phyloP scores from a whole-genome alignment of 371 early-diverging fungal species.

The Rhizopus delemar region DNA sequence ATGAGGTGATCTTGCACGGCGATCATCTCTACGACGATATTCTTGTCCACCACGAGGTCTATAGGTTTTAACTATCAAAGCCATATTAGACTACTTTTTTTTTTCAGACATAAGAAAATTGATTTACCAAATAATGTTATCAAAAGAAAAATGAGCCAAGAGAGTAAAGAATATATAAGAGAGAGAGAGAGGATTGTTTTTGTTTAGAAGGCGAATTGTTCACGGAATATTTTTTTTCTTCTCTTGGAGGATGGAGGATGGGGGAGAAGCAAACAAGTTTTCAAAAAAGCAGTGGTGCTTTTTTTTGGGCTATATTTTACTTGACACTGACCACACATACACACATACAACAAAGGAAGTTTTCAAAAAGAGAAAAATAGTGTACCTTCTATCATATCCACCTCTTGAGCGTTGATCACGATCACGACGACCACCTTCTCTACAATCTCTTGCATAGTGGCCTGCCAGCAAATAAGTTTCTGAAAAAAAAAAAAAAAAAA shows the following conservation, averaged over 20 bases:
- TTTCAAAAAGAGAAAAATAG: neutral
- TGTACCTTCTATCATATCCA: conserved; percentile 31
- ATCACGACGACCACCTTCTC: conserved; percentile 35
- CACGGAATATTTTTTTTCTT: neutral
- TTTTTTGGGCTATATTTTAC: neutral
- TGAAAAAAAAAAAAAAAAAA: neutral
- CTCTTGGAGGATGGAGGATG: neutral
- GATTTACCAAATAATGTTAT: neutral
- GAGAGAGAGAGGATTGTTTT: neutral
- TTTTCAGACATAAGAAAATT: neutral
- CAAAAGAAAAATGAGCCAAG: neutral
- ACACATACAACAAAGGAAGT: too few species aligned
- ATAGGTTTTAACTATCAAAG: too few species aligned
- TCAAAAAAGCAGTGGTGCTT: neutral
- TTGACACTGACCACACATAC: neutral
- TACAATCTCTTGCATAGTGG: conserved; percentile 78
- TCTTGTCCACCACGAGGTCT: neutral
- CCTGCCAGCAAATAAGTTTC: conserved; percentile 41
- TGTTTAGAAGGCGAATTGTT: neutral
- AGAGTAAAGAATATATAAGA: neutral
- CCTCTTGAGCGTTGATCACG: conserved; percentile 36
- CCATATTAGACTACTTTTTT: neutral
- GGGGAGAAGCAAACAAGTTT: neutral
- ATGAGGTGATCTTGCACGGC: conserved; percentile 35
- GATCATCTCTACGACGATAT: conserved; percentile 14